These are phyloP conservation scores for Candida xyloterini DNA, from an alignment of 805 yeast species.

Conservation along the genomic window DNA sequence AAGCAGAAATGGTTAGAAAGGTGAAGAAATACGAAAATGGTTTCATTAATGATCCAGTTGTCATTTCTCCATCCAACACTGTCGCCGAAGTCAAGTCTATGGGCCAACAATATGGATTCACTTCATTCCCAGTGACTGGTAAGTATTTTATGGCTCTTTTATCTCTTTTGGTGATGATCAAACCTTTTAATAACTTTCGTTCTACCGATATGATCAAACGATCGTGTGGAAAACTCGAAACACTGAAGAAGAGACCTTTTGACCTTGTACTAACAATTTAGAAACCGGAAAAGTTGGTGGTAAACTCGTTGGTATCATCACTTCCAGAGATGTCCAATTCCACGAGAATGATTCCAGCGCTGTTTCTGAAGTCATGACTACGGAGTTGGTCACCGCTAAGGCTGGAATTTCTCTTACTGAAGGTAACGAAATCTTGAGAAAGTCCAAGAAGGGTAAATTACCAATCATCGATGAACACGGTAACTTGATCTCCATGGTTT, in stretches of 20 bases:
- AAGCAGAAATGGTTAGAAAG: constrained; percentile 96
- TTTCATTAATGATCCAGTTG: constrained; percentile 91
- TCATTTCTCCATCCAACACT: constrained; percentile 69
- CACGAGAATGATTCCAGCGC: constrained; percentile 64
- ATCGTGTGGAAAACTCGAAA: constrained; percentile 79
- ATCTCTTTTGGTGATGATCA: constrained; percentile 49
- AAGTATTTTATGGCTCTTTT: constrained; percentile 46
- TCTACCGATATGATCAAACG: constrained; percentile 98
- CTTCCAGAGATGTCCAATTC: constrained; percentile 97
- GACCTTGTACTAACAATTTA: constrained; percentile 31
- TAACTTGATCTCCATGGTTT: constrained; percentile 79
- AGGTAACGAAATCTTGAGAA: constrained; percentile 88
- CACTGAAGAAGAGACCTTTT: constrained; percentile 33
- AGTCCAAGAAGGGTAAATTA: constrained; percentile 95
- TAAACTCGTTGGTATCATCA: constrained; percentile 90
- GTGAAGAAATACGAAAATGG: constrained; percentile 98
- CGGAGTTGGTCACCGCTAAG: constrained; percentile 77
- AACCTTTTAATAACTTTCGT: constrained; percentile 86
- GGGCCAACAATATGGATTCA: constrained; percentile 77
- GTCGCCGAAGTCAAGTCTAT: constrained; percentile 77
- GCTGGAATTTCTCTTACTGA: constrained; percentile 77
- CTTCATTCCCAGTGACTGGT: constrained; percentile 99
- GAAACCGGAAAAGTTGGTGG: constrained; percentile 86
- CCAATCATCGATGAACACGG: constrained; percentile 83
- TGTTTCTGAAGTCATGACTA: constrained; percentile 85